A percentile compares a stretch with the other conserved stretches of the same genome.
phyloP scores from a whole-genome alignment of 768 basidiomycete genomes.

The Trametes meyenii region DNA sequence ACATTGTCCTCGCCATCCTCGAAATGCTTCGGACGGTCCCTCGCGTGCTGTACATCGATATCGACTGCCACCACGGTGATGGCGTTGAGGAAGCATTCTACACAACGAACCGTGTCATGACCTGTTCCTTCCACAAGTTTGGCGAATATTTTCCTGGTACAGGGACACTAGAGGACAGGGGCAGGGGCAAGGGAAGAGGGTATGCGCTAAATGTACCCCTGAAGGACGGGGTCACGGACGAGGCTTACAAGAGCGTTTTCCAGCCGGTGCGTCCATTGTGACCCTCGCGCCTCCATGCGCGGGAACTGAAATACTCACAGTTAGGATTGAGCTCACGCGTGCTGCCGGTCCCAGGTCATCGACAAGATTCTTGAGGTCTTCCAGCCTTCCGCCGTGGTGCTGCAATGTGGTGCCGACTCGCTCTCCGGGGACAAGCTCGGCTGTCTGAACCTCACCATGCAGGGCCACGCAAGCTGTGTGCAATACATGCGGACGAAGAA shows the following conservation, averaged over 20 bases:
- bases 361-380: conserved; percentile 85
- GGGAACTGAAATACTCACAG: conserved; percentile 22
- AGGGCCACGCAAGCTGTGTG: conserved; percentile 92
- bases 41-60: conserved; percentile 95
- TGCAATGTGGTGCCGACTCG: conserved; percentile 97
- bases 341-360: conserved; percentile 58
- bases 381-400: conserved; percentile 82
- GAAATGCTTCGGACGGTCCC: conserved; percentile 84
- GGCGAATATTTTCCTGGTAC: conserved; percentile 95
- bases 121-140: conserved; percentile 96
- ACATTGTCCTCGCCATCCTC: conserved; percentile 92
- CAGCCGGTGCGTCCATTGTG: conserved; percentile 66
- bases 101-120: conserved; percentile 96
- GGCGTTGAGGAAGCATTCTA: conserved; percentile 99
- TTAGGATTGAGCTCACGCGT: conserved; percentile 16
- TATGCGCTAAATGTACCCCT: conserved; percentile 94
- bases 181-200: conserved; percentile 79
- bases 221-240: conserved; percentile 93
- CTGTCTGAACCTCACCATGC: conserved; percentile 94
- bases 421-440: conserved; percentile 94
- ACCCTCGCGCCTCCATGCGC: background rate
- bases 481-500: conserved; percentile 81
- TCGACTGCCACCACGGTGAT: conserved; percentile 98
- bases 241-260: conserved; percentile 85
- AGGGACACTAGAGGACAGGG: conserved; percentile 83